These are phyloP conservation scores for Candolleomyces aberdarensis DNA, from an alignment of 768 basidiomycete species.

Conservation along the genomic window DNA sequence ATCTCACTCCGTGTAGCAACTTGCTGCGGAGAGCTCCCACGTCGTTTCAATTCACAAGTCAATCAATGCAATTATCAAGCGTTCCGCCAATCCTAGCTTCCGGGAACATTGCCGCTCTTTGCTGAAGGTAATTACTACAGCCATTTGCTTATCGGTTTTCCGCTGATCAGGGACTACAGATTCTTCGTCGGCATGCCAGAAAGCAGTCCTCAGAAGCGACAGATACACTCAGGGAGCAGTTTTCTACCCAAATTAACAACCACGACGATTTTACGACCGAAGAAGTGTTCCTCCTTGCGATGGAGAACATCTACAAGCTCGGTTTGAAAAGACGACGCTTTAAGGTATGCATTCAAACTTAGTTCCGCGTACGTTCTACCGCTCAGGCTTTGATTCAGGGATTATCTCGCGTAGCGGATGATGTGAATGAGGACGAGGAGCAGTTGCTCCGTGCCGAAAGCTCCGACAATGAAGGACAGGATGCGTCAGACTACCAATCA, in stretches of 20 bases:
- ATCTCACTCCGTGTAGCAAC: conserved; percentile 40
- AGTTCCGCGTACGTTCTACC: neutral
- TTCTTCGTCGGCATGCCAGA: neutral
- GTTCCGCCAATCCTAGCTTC: conserved; percentile 51
- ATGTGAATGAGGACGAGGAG: neutral
- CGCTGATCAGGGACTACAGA: neutral
- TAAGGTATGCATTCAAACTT: conserved; percentile 33
- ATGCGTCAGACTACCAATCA: neutral
- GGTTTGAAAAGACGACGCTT: conserved; percentile 40
- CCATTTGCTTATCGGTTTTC: neutral
- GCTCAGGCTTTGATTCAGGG: conserved; percentile 10
- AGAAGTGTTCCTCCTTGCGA: conserved; percentile 34
- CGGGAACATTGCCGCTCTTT: conserved; percentile 38
- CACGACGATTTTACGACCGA: conserved; percentile 13
- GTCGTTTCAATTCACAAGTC: conserved; percentile 50
- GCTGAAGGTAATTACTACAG: conserved; percentile 40
- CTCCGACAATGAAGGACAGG: neutral
- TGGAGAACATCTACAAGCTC: conserved; percentile 43
- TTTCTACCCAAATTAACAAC: neutral
- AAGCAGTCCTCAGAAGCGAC: neutral
- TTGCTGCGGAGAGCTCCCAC: conserved; percentile 48
- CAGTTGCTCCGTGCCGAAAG: neutral
- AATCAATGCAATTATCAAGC: conserved; percentile 45
- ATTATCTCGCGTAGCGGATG: neutral
- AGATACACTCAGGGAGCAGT: conserved; percentile 19